Evolutionary conservation across 1,284 basidiomycete species (phyloP), one percentile per base, ranked within the genome.

Genomic region (Mycosarcoma mackinlayi): DNA sequence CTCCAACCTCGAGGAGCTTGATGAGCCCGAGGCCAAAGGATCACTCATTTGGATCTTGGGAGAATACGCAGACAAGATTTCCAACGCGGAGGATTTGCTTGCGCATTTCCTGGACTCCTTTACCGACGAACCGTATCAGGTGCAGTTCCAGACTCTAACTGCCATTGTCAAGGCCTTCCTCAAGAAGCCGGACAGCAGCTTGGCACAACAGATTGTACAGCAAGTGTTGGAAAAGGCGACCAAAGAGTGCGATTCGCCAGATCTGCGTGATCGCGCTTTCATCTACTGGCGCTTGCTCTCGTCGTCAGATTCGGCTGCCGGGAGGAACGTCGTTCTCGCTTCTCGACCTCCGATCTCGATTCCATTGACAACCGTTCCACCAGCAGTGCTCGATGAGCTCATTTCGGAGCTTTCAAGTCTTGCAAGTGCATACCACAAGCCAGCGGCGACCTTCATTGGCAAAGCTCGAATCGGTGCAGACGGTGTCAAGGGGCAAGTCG

Each of bases 11-110:
- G 95, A 98, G 73, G 94, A 95, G 73, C 86, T 98, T 42, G 95
- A 98, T 82, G 96, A 98, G 81, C 94, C 95, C 14, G 96, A 98
- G 82, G 95, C 95, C 6, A 98, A 98, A 83, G 92, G 95, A 0
- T 93, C 94, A 8, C 87, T 98, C 61, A 97, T 98, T 78, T 98
- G 95, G 95, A 98, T 98, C 76, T 91, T 98, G 53, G 95, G 95
- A 48, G 94, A 98, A 85, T 98, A 98, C 81, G 93, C 95, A 13
- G 91, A 92, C 83, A 93, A 94, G 84, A 98, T 98, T 74, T 92
- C 94, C 77, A 98, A 98, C 74, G 92, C 92, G 9, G 93, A 92
- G 81, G 95, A 98, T 79, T 86, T 98, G 34, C 86, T 98, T 60
- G 88, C 89, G 14, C 90, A 91, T 56, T 98, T 97, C 78, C 90